These are phyloP conservation scores for Kuraishia borneana DNA, from an alignment of 805 yeast genomes.

Conservation along the genomic window DNA sequence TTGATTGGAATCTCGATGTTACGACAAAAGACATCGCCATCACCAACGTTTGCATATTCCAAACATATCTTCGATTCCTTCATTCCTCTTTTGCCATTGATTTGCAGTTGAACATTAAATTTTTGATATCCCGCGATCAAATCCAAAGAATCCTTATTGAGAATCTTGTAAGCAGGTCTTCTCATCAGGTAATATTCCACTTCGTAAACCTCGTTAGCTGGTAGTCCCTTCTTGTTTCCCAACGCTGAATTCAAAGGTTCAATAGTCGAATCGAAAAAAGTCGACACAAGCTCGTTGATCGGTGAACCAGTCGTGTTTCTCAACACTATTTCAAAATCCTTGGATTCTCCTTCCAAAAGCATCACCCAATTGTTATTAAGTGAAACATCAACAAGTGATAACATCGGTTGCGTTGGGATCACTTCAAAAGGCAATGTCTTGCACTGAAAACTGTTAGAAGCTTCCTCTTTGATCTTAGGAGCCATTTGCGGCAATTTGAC, in stretches of 20 bases:
- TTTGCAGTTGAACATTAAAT: slow-evolving; percentile 40
- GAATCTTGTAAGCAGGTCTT: slow-evolving; percentile 44
- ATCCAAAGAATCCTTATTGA: slow-evolving; percentile 32
- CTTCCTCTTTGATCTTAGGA: neutral
- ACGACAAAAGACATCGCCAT: slow-evolving; percentile 27
- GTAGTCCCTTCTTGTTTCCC: slow-evolving; percentile 27
- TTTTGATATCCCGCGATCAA: slow-evolving; percentile 24
- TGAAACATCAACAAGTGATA: slow-evolving; percentile 39
- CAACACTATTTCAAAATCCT: slow-evolving; percentile 35
- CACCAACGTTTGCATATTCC: slow-evolving; percentile 43
- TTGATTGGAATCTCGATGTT: slow-evolving; percentile 57
- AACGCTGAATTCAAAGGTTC: slow-evolving; percentile 52
- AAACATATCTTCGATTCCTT: slow-evolving; percentile 50
- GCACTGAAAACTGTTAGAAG: slow-evolving; percentile 7
- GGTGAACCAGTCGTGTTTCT: slow-evolving; percentile 47
- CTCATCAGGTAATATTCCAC: slow-evolving; percentile 56
- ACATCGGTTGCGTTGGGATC: slow-evolving; percentile 46
- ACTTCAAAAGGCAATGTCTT: slow-evolving; percentile 21
- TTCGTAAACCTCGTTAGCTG: slow-evolving; percentile 61
- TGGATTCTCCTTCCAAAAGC: slow-evolving; percentile 70
- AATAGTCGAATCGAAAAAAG: slow-evolving; percentile 63
- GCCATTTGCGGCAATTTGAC: neutral
- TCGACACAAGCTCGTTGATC: slow-evolving; percentile 47
- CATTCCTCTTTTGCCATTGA: slow-evolving; percentile 67
- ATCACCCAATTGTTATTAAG: slow-evolving; percentile 58